phyloP scores from a whole-genome alignment of 768 basidiomycete species.

The Auricularia sp. region DNA sequence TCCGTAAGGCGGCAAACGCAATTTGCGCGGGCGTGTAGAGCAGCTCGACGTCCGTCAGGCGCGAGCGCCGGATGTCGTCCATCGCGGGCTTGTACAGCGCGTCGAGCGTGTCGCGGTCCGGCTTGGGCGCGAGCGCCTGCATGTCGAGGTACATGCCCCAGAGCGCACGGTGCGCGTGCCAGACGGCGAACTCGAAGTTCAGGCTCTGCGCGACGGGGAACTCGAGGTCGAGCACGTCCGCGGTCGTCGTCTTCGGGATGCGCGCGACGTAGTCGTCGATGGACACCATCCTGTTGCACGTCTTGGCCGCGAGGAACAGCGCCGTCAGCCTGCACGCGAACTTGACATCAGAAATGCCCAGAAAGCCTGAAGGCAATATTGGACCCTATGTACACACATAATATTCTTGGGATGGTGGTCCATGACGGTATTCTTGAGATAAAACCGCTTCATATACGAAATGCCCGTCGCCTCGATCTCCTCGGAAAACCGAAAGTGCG shows the following conservation, averaged over 20 bases:
- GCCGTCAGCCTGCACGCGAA: constrained; percentile 71
- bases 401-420: constrained; percentile 99
- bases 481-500: constrained; percentile 79
- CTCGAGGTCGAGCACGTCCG: constrained; percentile 88
- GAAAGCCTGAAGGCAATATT: constrained; percentile 2
- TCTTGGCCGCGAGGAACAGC: constrained; percentile 92
- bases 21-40: constrained; percentile 92
- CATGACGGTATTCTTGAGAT: constrained; percentile 96
- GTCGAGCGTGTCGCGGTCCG: constrained; percentile 32
- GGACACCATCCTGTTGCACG: constrained; percentile 88
- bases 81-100: constrained; percentile 57
- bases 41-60: constrained; percentile 85
- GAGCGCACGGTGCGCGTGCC: constrained; percentile 81
- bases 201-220: constrained; percentile 94
- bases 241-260: constrained; percentile 70
- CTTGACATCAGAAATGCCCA: background rate
- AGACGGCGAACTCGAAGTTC: constrained; percentile 87
- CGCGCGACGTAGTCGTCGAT: constrained; percentile 75
- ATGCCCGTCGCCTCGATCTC: constrained; percentile 90
- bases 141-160: constrained; percentile 86
- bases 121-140: constrained; percentile 46
- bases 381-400: constrained; percentile 52
- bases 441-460: constrained; percentile 91
- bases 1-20: constrained; percentile 67
- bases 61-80: constrained; percentile 60